Percentiles rank a stretch among this genome's conserved stretches.
phyloP scores from a whole-genome alignment of 306 rosid species.

The Corylus heterophylla region DNA sequence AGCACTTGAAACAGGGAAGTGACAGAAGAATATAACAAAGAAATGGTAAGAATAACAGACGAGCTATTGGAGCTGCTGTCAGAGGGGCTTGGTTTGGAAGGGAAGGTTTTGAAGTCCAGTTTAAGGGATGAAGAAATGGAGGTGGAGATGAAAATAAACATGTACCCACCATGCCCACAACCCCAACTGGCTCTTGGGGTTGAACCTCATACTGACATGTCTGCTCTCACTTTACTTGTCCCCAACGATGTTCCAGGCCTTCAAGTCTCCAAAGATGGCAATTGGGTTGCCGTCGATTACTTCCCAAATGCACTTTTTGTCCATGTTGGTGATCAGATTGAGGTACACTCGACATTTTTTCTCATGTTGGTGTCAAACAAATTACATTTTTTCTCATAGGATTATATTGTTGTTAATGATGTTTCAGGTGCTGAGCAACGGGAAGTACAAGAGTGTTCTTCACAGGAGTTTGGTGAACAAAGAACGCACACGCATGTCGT shows the following conservation, averaged over 20 bases:
- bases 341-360: slow-evolving; percentile 29
- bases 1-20: slow-evolving; percentile 38
- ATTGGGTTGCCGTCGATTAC: slow-evolving; percentile 55
- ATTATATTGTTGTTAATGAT: no score
- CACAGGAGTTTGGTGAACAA: slow-evolving; percentile 73
- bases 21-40: slow-evolving; percentile 50
- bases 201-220: slow-evolving; percentile 80
- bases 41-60: slow-evolving; percentile 39
- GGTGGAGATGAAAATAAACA: slow-evolving; percentile 69
- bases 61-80: slow-evolving; percentile 49
- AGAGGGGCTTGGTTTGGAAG: slow-evolving; percentile 53
- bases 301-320: slow-evolving; percentile 46
- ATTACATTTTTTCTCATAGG: no score
- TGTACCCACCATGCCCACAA: slow-evolving; percentile 80
- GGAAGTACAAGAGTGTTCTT: slow-evolving; percentile 60
- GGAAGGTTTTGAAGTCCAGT: slow-evolving; percentile 31
- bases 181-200: slow-evolving; percentile 69
- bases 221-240: slow-evolving; percentile 57
- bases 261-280: slow-evolving; percentile 49
- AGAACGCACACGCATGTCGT: slow-evolving; percentile 58
- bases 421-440: slow-evolving; percentile 59
- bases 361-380: no score
- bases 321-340: slow-evolving; percentile 66
- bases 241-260: slow-evolving; percentile 64
- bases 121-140: slow-evolving; percentile 53